A percentile compares a stretch with the other conserved stretches of the same genome.
phyloP scores from a whole-genome alignment of 192 early-diverging fungal species.

The Kickxella alabastrina region DNA sequence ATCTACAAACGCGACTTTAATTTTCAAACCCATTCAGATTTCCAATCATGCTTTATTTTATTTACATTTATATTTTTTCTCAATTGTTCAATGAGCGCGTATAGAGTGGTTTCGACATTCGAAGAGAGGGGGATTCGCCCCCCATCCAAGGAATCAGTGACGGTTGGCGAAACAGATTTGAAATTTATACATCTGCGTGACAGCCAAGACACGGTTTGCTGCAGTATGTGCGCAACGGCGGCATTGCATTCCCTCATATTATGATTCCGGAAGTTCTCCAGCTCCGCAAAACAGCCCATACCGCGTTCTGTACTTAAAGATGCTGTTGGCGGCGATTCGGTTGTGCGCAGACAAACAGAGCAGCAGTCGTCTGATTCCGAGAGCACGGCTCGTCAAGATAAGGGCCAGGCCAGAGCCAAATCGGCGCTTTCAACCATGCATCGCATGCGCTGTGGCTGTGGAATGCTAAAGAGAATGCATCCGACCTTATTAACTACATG shows the following conservation, averaged over 20 bases:
- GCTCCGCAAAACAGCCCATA: conserved; percentile 12
- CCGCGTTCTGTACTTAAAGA: neutral
- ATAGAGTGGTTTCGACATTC: conserved; percentile 22
- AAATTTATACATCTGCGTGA: conserved; percentile 35
- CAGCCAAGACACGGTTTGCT: conserved; percentile 32
- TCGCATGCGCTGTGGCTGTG: conserved; percentile 31
- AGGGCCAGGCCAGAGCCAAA: too few species aligned
- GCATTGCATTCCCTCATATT: conserved; percentile 51
- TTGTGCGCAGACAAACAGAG: too few species aligned
- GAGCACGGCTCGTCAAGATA: too few species aligned
- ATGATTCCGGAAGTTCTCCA: conserved; percentile 46
- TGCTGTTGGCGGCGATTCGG: neutral
- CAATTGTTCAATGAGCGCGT: conserved; percentile 18
- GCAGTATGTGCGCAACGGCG: conserved; percentile 42
- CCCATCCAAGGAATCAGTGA: conserved; percentile 32
- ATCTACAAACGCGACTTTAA: too few species aligned
- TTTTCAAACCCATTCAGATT: too few species aligned
- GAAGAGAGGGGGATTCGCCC: conserved; percentile 40
- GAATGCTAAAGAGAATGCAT: conserved; percentile 37
- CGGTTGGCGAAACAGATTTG: conserved; percentile 47
- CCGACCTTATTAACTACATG: neutral
- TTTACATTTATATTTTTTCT: neutral
- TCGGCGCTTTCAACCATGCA: neutral
- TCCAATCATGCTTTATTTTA: neutral
- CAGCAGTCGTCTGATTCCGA: too few species aligned